Conservation (phyloP, 768 basidiomycete genomes). For the Trametes cingulata region DNA sequence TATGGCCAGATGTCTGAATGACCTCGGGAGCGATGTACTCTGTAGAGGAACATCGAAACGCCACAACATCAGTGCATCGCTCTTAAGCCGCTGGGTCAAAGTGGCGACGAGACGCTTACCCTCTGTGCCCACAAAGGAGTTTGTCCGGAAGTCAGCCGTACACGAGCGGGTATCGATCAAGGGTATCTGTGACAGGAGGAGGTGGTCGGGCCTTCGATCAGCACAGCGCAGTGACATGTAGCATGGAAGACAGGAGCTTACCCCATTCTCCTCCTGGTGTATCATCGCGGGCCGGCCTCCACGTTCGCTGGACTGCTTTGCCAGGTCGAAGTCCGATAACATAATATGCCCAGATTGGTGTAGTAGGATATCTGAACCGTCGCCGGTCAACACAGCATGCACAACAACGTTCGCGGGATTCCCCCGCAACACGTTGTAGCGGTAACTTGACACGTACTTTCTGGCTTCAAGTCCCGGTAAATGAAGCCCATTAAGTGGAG, state of each 20-base stretch:
- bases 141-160: conserved; percentile 96
- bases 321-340: conserved; percentile 98
- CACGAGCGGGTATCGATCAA: conserved; percentile 97
- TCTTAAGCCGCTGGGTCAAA: conserved; percentile 3
- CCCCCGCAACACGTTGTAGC: conserved; percentile 3
- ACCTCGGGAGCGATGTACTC: conserved; percentile 99
- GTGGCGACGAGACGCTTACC: conserved; percentile 46
- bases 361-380: conserved; percentile 80
- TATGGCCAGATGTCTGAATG: conserved; percentile 94
- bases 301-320: conserved; percentile 89
- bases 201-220: conserved; percentile 9
- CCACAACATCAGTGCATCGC: conserved; percentile 19
- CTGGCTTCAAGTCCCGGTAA: conserved; percentile 98
- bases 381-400: conserved; percentile 18
- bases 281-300: conserved; percentile 87
- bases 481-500: conserved; percentile 99
- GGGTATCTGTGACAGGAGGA: conserved; percentile 58
- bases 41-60: conserved; percentile 40
- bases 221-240: conserved; percentile 12
- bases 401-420: conserved; percentile 16
- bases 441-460: conserved; percentile 69
- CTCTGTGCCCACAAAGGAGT: conserved; percentile 99
- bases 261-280: conserved; percentile 86
- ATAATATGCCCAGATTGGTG: conserved; percentile 99
- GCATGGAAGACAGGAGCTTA: conserved; percentile 42